Percentiles rank a stretch among this genome's conserved stretches.
Conservation (phyloP, 2,329 filamentous ascomycete species). For the Calycina herbarum region DNA sequence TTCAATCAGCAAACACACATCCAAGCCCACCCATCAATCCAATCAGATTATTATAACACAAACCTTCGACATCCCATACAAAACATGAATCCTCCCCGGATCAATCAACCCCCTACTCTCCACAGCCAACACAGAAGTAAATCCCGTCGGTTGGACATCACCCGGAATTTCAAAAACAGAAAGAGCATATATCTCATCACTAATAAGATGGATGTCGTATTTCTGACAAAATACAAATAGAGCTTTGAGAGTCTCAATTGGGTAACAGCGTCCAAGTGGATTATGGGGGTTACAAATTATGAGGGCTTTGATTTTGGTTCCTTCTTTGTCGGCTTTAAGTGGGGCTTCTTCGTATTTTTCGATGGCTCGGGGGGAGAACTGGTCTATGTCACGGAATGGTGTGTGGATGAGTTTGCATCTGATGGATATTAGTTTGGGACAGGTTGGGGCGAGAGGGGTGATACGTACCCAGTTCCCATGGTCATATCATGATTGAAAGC, state of each 20-base stretch:
- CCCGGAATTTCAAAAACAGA: conserved; percentile 43
- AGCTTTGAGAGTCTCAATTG: background rate
- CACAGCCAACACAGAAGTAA: conserved; percentile 52
- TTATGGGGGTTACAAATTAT: conserved; percentile 12
- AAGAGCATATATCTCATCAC: conserved; percentile 48
- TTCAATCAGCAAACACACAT: conserved; percentile 41
- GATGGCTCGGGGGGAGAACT: conserved; percentile 4
- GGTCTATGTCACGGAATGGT: background rate
- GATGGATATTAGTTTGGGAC: too few relatives aligned
- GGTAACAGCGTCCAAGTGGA: conserved; percentile 2
- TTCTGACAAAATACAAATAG: conserved; percentile 10
- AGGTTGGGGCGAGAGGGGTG: too few relatives aligned
- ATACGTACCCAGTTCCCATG: too few relatives aligned
- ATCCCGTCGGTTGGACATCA: conserved; percentile 39
- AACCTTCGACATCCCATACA: conserved; percentile 33
- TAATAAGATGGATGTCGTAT: conserved; percentile 13
- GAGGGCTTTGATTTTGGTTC: background rate
- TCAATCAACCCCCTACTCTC: conserved; percentile 46
- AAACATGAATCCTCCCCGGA: conserved; percentile 44
- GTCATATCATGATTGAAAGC: too few relatives aligned
- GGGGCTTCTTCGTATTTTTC: background rate
- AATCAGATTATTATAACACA: too few relatives aligned
- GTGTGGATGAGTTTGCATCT: conserved; percentile 10
- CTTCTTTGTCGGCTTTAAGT: background rate
- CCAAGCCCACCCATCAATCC: background rate